Percentiles rank a stretch among this genome's conserved stretches.
These are phyloP conservation scores for Aspergillus sclerotialis DNA, from an alignment of 2,329 filamentous ascomycete genomes.

Conservation along the genomic window DNA sequence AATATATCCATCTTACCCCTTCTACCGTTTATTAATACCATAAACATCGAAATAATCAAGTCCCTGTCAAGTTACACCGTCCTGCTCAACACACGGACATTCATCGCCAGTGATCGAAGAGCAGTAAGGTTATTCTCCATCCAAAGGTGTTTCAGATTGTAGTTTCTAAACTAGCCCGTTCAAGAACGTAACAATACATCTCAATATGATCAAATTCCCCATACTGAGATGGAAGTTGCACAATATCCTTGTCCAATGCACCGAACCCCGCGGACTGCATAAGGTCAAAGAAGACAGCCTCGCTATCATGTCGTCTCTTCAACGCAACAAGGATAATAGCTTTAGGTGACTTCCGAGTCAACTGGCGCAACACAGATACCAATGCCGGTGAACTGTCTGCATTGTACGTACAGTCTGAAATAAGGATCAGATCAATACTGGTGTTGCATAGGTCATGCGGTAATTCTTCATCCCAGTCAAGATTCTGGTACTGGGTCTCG, in stretches of 20 bases:
- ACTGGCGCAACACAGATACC: conserved; percentile 48
- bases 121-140: too few species aligned
- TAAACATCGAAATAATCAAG: too few species aligned
- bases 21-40: too few species aligned
- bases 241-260: conserved; percentile 21
- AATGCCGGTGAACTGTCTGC: conserved; percentile 58
- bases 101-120: too few species aligned
- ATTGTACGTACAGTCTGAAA: conserved; percentile 70
- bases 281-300: conserved; percentile 59
- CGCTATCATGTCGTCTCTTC: conserved; percentile 61
- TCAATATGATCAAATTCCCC: conserved; percentile 30
- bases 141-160: too few species aligned
- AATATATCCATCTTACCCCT: too few species aligned
- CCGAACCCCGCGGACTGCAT: conserved; percentile 39
- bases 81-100: too few species aligned
- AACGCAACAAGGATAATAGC: conserved; percentile 54
- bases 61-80: too few species aligned
- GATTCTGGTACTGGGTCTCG: conserved; percentile 40
- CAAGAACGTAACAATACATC: conserved; percentile 33
- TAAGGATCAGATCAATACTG: conserved; percentile 53
- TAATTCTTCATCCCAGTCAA: conserved; percentile 58
- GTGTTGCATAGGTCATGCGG: conserved; percentile 32
- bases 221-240: conserved; percentile 32
- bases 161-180: too few species aligned
- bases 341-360: conserved; percentile 43